Percentiles rank a stretch among this genome's conserved stretches.
phyloP scores from a whole-genome alignment of 2,329 filamentous ascomycete species.

The Paramyrothecium sp. region DNA sequence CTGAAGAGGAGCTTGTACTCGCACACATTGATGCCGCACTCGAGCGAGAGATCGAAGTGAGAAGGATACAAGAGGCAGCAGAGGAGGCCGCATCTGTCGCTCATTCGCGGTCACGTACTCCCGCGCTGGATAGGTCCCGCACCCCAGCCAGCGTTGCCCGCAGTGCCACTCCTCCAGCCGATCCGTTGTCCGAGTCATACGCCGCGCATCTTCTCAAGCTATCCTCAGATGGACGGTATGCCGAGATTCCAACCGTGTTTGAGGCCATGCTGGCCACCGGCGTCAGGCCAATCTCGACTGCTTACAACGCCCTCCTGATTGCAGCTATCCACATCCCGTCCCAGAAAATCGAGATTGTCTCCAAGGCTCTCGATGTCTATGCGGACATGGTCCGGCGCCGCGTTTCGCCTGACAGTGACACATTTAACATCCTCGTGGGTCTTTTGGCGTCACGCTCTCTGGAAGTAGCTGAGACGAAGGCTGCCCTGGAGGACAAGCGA shows the following conservation, averaged over 20 bases:
- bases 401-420: slow-evolving; percentile 77
- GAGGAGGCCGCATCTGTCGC: slow-evolving; percentile 40
- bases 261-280: slow-evolving; percentile 84
- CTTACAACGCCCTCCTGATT: slow-evolving; percentile 89
- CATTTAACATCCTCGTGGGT: slow-evolving; percentile 84
- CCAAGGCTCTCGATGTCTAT: slow-evolving; percentile 92
- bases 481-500: slow-evolving; percentile 76
- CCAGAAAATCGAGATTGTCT: slow-evolving; percentile 79
- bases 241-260: slow-evolving; percentile 87
- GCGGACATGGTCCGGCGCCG: slow-evolving; percentile 91
- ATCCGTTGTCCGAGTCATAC: slow-evolving; percentile 67
- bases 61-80: slow-evolving; percentile 42
- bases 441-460: slow-evolving; percentile 78
- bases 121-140: slow-evolving; percentile 35
- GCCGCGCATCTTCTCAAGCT: slow-evolving; percentile 78
- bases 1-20: slow-evolving; percentile 57
- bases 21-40: slow-evolving; percentile 85
- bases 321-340: slow-evolving; percentile 81
- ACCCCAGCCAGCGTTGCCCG: slow-evolving; percentile 49
- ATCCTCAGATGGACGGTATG: slow-evolving; percentile 69
- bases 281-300: slow-evolving; percentile 73
- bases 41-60: slow-evolving; percentile 69
- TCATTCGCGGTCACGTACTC: slow-evolving; percentile 39
- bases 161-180: slow-evolving; percentile 59
- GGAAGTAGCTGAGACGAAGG: slow-evolving; percentile 72